Percentiles rank a stretch among this genome's conserved stretches.
phyloP scores from a whole-genome alignment of 768 basidiomycete species.

The Terana coerulea region DNA sequence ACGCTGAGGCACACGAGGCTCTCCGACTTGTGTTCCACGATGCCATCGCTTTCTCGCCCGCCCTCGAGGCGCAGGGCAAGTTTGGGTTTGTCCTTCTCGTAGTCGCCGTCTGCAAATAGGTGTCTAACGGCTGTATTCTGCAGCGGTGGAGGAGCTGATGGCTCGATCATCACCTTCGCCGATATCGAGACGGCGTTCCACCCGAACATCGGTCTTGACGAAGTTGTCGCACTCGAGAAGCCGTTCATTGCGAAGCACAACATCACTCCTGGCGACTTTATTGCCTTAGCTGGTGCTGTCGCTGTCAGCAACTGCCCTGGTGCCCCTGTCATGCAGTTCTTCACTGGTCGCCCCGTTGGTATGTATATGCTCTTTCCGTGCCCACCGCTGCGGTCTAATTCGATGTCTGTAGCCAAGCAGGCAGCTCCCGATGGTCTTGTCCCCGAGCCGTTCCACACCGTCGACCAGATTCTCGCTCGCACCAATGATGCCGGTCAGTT shows the following conservation, averaged over 20 bases:
- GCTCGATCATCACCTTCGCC: slow-evolving; percentile 44
- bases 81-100: not conserved
- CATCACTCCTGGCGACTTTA: slow-evolving; percentile 43
- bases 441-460: slow-evolving; percentile 23
- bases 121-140: not conserved
- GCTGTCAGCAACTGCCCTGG: slow-evolving; percentile 42
- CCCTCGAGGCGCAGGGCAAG: slow-evolving; percentile 16
- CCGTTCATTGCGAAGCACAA: slow-evolving; percentile 34
- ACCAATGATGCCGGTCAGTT: slow-evolving; percentile 22
- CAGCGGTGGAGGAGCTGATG: slow-evolving; percentile 36
- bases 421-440: slow-evolving; percentile 21
- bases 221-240: slow-evolving; percentile 25
- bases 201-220: slow-evolving; percentile 41
- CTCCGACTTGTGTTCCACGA: slow-evolving; percentile 26
- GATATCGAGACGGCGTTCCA: slow-evolving; percentile 39
- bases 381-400: not conserved
- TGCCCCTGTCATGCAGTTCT: slow-evolving; percentile 39
- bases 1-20: slow-evolving; percentile 25
- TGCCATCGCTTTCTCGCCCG: slow-evolving; percentile 14
- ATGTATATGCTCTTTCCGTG: not conserved
- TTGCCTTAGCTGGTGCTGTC: slow-evolving; percentile 44
- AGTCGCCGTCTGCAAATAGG: not conserved
- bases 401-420: slow-evolving; percentile 9
- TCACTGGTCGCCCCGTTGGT: slow-evolving; percentile 31
- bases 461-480: slow-evolving; percentile 23